phyloP scores from a whole-genome alignment of 2,329 filamentous ascomycete genomes.

The Aspergillus melleus region DNA sequence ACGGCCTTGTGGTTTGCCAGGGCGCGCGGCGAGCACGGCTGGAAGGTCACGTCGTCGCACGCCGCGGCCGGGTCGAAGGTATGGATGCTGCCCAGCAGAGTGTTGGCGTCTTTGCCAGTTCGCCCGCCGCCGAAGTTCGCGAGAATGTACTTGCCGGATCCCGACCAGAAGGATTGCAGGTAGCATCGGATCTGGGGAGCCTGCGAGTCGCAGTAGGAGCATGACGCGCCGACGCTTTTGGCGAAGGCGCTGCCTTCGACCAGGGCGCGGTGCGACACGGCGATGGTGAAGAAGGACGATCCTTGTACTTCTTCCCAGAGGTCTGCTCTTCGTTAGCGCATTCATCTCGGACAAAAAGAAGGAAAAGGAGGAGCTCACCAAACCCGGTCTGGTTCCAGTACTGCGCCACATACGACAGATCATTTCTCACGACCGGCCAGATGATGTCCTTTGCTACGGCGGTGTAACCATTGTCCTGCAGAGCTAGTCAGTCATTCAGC shows the following conservation, averaged over 20 bases:
- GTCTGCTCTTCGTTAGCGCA: slow-evolving; percentile 40
- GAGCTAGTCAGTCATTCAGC: no score
- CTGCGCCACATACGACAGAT: slow-evolving; percentile 66
- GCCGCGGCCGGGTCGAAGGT: slow-evolving; percentile 35
- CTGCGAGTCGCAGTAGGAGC: slow-evolving; percentile 61
- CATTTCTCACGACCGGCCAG: slow-evolving; percentile 75
- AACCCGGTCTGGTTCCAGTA: slow-evolving; percentile 60
- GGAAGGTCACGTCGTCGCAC: slow-evolving; percentile 60
- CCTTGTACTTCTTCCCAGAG: slow-evolving; percentile 81
- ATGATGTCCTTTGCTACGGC: slow-evolving; percentile 56
- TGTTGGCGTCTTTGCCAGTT: slow-evolving; percentile 71
- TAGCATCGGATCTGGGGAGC: slow-evolving; percentile 73
- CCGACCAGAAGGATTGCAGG: slow-evolving; percentile 69
- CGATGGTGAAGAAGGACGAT: slow-evolving; percentile 76
- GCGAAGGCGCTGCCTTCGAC: slow-evolving; percentile 65
- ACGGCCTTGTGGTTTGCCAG: slow-evolving; percentile 76
- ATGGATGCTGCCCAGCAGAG: slow-evolving; percentile 55
- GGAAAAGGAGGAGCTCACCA: slow-evolving; percentile 35
- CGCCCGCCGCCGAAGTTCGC: slow-evolving; percentile 68
- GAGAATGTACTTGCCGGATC: slow-evolving; percentile 57
- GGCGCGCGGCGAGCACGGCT: slow-evolving; percentile 69
- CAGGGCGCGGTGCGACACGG: slow-evolving; percentile 65
- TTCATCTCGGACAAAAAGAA: background rate
- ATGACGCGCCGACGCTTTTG: slow-evolving; percentile 59
- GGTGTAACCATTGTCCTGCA: slow-evolving; percentile 32